Evolutionary conservation across 805 yeast genomes (phyloP).

Genomic region (Saturnispora saitoi): DNA sequence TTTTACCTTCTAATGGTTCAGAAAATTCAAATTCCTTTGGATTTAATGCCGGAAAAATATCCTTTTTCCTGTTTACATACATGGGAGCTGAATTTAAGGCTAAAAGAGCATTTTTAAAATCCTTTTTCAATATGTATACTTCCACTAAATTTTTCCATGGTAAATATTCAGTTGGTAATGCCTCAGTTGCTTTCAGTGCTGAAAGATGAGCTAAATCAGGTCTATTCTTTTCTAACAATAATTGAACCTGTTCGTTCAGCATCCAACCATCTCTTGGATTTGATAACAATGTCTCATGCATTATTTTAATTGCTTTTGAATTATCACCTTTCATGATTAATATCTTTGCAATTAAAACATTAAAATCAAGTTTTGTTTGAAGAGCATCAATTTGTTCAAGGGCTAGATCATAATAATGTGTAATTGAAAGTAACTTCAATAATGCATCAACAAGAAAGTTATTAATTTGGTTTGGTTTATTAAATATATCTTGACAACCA

Average conservation of each 20-base stretch:
- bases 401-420: slow-evolving; percentile 33
- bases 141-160: slow-evolving; percentile 62
- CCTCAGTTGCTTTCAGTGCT: slow-evolving; percentile 51
- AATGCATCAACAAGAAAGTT: slow-evolving; percentile 50
- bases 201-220: slow-evolving; percentile 47
- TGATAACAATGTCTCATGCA: slow-evolving; percentile 32
- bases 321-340: slow-evolving; percentile 36
- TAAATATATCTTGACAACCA: slow-evolving; percentile 33
- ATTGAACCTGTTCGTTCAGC: slow-evolving; percentile 54
- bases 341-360: slow-evolving; percentile 35
- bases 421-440: slow-evolving; percentile 31
- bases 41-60: slow-evolving; percentile 35
- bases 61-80: slow-evolving; percentile 40
- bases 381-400: slow-evolving; percentile 30
- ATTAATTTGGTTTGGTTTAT: slow-evolving; percentile 32
- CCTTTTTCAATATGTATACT: slow-evolving; percentile 47
- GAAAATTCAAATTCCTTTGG: slow-evolving; percentile 41
- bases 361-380: slow-evolving; percentile 17
- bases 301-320: slow-evolving; percentile 36
- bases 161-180: slow-evolving; percentile 69
- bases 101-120: slow-evolving; percentile 51
- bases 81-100: slow-evolving; percentile 73
- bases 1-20: slow-evolving; percentile 45
- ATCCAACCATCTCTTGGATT: slow-evolving; percentile 51
- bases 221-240: slow-evolving; percentile 46